Base-by-base conservation (phyloP, 75 land plant genomes). In the Adiantum capillusveneris region DNA sequence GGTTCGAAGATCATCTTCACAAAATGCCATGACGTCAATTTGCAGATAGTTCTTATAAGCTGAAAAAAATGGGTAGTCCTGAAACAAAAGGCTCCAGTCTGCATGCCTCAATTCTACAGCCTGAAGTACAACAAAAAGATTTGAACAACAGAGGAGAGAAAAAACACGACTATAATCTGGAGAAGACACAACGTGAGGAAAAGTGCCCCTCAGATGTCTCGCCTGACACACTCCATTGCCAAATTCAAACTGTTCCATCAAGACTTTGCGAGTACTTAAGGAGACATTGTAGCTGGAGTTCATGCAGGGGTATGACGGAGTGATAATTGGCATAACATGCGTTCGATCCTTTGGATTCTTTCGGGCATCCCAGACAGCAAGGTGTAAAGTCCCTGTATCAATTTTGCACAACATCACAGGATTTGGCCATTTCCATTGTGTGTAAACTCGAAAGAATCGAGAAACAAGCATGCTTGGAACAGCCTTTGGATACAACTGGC, bases 401-500 rank as follows among this genome's bases (percentile, higher is more conserved):
- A 77, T 74, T 13, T 56, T 44, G 46, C 78, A 68, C 11, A 77
- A 71, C 79, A 77, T 77, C 31, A 77, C 80, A 18, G 78, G 80
- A 42, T 77, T 77, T 34, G 80, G 80, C 80, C 80, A 77, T 0
- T 79, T 61, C 80, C 80, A 77, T 46, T 67, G 80, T 13, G 78
- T 77, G 56, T 77, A 77, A 14, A 77, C 78, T 7, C 80, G 78
- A 50, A 77, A 77, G 53, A 74, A 77, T 29, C 72, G 53, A 31
- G 79, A 63, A 24, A 74, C 78, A 52, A 77, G 60, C 79, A 74
- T 66, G 66, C 80, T 77, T 13, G 80, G 80, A 26, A 67, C 71
- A 22, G 80, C 80, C 29, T 67, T 77, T 17, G 78, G 80, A 53
- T 77, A 77, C 20, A 77, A 57, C 44, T 74, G 80, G 51, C 80